phyloP scores from a whole-genome alignment of 148 eudicot genomes.

The Chenopodium berlandieri region DNA sequence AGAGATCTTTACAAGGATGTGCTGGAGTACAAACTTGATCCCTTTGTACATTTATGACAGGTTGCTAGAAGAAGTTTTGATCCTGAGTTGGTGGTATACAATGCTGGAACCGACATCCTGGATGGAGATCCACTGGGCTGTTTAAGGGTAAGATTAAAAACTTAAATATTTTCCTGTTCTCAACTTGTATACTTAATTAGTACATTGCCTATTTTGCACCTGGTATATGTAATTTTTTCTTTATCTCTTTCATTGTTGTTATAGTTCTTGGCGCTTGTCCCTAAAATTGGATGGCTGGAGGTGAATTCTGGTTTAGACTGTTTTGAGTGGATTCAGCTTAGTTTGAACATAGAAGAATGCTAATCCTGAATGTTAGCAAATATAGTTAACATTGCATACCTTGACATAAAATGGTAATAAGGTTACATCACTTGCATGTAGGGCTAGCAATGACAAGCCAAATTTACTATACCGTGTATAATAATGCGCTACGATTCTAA shows the following conservation, averaged over 20 bases:
- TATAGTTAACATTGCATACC: too few species aligned
- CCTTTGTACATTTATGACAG: constrained; percentile 32
- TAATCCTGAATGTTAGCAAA: not conserved
- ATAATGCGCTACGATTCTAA: too few species aligned
- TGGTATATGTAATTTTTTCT: too few species aligned
- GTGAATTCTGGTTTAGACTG: not conserved
- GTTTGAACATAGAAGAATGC: not conserved
- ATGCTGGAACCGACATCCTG: constrained; percentile 94
- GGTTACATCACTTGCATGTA: too few species aligned
- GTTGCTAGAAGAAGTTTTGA: constrained; percentile 60
- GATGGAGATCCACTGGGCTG: constrained; percentile 91
- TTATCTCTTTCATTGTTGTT: not conserved
- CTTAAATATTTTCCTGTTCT: not conserved
- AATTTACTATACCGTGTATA: too few species aligned
- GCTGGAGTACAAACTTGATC: not conserved
- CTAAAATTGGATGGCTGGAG: not conserved
- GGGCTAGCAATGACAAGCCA: too few species aligned
- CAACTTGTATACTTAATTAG: not conserved
- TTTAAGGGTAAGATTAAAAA: constrained; percentile 50
- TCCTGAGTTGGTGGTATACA: constrained; percentile 82
- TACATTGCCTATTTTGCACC: not conserved
- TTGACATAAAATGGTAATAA: not conserved
- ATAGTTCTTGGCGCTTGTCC: not conserved
- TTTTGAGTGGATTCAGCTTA: not conserved
- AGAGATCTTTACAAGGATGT: not conserved